Base-by-base conservation (phyloP, 805 yeast species). In the Maudiozyma serrabonitensis region DNA sequence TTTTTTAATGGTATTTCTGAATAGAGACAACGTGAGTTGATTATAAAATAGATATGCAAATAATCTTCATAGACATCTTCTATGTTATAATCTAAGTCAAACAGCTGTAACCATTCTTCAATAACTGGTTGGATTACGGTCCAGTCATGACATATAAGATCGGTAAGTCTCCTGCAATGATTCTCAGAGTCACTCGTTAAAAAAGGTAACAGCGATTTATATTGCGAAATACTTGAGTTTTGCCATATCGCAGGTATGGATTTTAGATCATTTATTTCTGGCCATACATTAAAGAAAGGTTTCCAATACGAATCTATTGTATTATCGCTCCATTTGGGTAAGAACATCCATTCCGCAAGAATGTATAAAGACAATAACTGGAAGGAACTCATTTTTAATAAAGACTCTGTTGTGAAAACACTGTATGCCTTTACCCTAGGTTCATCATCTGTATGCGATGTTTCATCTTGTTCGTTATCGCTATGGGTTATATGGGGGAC, bases 1-100 rank as follows among this genome's bases (percentile, higher is more conserved):
- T 75, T 74, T 35, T 75, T 74, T 44, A 75, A 72, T 1, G 85
- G 81, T 1, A 87, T 66, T 3, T 76, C 74, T 82, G 83, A 81
- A 63, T 88, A 90, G 6, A 91, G 70, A 63, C 98, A 91, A 68
- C 99, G 81, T 1, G 97, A 84, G 62, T 93, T 91, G 50, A 90
- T 86, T 58, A 91, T 82, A 58, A 86, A 73, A 95, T 96, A 91
- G 0, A 85, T 79, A 78, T 87, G 80, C 11, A 82, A 58, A 55
- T 75, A 82, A 3, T 59, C 56, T 4, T 34, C 19, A 39, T 37
- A 52, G 28, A 38, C 39, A 9, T 41, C 38, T 3, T 48, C 48
- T 2, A 47, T 4, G 23, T 21, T 28, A 13, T 11, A 19, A 16
- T 19, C 16, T 15, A 35, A 44, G 1, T 35, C 32, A 40, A 55